Evolutionary conservation across 371 early-diverging fungal genomes (phyloP).

Genomic region (Mucor piriformis): DNA sequence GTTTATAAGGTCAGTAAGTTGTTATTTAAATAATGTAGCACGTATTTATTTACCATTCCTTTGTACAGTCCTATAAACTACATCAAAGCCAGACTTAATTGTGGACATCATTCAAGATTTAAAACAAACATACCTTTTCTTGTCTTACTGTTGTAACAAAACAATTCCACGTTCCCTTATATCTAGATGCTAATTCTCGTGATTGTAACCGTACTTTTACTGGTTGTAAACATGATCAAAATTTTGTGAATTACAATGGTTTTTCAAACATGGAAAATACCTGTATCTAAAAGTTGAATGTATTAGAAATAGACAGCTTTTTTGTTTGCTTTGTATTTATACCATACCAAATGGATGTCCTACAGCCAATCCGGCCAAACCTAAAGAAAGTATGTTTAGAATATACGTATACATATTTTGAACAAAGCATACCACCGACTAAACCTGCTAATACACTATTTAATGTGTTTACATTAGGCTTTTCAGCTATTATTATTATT

Average conservation of each 20-base stretch:
- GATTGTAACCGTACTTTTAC: constrained; percentile 67
- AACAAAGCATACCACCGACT: constrained; percentile 52
- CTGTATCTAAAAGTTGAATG: constrained; percentile 35
- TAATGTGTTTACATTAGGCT: constrained; percentile 44
- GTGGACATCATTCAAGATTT: not conserved
- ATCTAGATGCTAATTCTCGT: constrained; percentile 53
- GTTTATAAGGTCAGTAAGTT: not conserved
- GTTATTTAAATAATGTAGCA: not conserved
- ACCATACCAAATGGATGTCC: constrained; percentile 70
- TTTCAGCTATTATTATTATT: constrained; percentile 30
- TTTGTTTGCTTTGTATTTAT: not conserved
- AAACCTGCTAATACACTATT: constrained; percentile 61
- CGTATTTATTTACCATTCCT: constrained; percentile 59
- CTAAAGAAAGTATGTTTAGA: constrained; percentile 26
- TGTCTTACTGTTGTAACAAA: constrained; percentile 58
- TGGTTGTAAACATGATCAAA: not conserved
- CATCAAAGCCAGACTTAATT: not conserved
- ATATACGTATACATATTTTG: not conserved
- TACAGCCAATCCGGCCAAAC: constrained; percentile 64
- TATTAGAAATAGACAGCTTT: constrained; percentile 1
- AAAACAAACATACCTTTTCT: constrained; percentile 54
- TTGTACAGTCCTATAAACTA: constrained; percentile 66
- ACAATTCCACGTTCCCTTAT: constrained; percentile 67
- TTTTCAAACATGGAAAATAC: constrained; percentile 16
- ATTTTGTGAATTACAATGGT: not conserved